Conservation (phyloP, 1,284 basidiomycete species). For the Rhizoctonia solani region DNA sequence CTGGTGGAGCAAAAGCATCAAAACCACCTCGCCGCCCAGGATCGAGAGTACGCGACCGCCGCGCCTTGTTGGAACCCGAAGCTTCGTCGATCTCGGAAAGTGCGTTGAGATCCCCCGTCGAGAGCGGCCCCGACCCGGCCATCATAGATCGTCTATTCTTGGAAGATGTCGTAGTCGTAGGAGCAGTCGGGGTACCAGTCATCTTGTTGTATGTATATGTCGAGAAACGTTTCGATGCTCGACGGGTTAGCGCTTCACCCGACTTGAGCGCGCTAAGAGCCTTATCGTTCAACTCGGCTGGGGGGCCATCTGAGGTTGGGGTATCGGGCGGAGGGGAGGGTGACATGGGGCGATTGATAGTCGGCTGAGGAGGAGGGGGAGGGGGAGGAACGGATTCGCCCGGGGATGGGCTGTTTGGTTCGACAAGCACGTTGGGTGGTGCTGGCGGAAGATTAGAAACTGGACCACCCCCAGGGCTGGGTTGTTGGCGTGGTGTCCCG, state of each 20-base stretch:
- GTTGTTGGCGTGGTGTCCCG: not conserved
- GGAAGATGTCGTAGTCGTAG: conserved; percentile 40
- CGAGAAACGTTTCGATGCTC: conserved; percentile 96
- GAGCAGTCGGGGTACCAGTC: conserved; percentile 61
- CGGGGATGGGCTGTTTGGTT: conserved; percentile 45
- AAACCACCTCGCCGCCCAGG: not conserved
- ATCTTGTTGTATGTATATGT: conserved; percentile 96
- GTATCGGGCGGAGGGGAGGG: conserved; percentile 46
- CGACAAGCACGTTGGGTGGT: conserved; percentile 18
- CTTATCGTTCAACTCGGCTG: conserved; percentile 60
- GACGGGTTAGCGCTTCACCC: conserved; percentile 83
- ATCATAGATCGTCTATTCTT: conserved; percentile 68
- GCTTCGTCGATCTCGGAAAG: conserved; percentile 39
- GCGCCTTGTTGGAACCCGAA: conserved; percentile 13
- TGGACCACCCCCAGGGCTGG: conserved; percentile 11
- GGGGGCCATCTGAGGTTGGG: conserved; percentile 49
- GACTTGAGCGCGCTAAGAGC: conserved; percentile 89
- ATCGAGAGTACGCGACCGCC: conserved; percentile 25
- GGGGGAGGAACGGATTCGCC: conserved; percentile 59
- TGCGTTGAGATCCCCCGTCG: conserved; percentile 65
- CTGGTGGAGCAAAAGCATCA: conserved; percentile 24
- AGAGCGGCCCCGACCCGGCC: conserved; percentile 58
- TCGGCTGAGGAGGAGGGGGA: conserved; percentile 45
- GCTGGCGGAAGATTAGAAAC: conserved; percentile 2
- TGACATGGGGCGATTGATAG: conserved; percentile 49